phyloP scores from a whole-genome alignment of 2,329 filamentous ascomycete species.

The Fusarium penzigii region DNA sequence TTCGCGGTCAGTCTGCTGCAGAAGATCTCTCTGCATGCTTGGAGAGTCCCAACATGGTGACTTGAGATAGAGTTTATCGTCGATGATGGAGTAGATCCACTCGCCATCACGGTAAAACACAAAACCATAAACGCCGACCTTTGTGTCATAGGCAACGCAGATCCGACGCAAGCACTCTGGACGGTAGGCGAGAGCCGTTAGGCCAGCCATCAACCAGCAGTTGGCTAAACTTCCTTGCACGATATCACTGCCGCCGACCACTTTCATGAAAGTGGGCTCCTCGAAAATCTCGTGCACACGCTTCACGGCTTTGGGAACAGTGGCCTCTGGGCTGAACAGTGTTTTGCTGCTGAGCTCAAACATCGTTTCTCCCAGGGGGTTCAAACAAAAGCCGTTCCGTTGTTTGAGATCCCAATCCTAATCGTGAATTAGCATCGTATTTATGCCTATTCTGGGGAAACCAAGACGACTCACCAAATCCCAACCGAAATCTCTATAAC shows the following conservation, averaged over 20 bases:
- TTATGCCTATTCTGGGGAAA: slow-evolving; percentile 4
- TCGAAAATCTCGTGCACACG: slow-evolving; percentile 75
- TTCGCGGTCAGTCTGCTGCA: slow-evolving; percentile 74
- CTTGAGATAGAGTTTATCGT: slow-evolving; percentile 85
- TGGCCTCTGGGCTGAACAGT: slow-evolving; percentile 48
- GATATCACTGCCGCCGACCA: slow-evolving; percentile 70
- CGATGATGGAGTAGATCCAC: slow-evolving; percentile 89
- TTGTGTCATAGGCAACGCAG: slow-evolving; percentile 71
- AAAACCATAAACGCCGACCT: slow-evolving; percentile 84
- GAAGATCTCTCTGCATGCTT: slow-evolving; percentile 70
- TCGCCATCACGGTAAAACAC: slow-evolving; percentile 87
- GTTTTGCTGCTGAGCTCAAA: slow-evolving; percentile 53
- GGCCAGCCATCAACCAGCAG: slow-evolving; percentile 79
- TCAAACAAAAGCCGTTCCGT: slow-evolving; percentile 57
- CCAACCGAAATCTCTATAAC: slow-evolving; percentile 70
- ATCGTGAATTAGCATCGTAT: slow-evolving; percentile 3
- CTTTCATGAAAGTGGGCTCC: slow-evolving; percentile 66
- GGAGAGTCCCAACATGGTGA: slow-evolving; percentile 81
- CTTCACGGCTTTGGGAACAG: slow-evolving; percentile 74
- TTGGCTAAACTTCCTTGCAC: slow-evolving; percentile 78
- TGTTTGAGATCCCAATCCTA: slow-evolving; percentile 70
- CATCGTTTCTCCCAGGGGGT: slow-evolving; percentile 51
- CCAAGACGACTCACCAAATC: slow-evolving; percentile 48
- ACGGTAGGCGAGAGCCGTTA: slow-evolving; percentile 76
- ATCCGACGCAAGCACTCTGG: slow-evolving; percentile 68